Percentiles rank a stretch among this genome's conserved stretches.
Conservation (phyloP, 2,329 filamentous ascomycete genomes). For the Karstenula rhodostoma region DNA sequence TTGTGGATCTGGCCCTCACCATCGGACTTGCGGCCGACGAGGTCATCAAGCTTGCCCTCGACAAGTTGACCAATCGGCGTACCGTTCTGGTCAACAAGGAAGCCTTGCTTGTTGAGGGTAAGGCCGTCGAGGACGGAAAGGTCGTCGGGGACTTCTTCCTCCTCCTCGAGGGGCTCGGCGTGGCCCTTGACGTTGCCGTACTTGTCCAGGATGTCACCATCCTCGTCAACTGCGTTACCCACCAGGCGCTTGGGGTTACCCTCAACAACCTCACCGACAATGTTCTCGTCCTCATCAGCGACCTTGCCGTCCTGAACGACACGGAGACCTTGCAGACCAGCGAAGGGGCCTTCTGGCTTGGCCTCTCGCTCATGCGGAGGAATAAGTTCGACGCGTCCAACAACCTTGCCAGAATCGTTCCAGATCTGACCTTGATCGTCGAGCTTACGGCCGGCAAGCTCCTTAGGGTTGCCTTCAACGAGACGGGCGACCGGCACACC, state of each 20-base stretch:
- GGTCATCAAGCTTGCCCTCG: constrained; percentile 64
- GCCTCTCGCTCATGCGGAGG: constrained; percentile 68
- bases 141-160: constrained; percentile 56
- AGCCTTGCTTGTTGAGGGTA: constrained; percentile 66
- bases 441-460: constrained; percentile 72
- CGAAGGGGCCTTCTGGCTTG: constrained; percentile 60
- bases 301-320: constrained; percentile 59
- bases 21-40: constrained; percentile 64
- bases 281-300: constrained; percentile 60
- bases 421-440: constrained; percentile 76
- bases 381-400: constrained; percentile 73
- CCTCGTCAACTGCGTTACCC: constrained; percentile 67
- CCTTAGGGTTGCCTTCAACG: constrained; percentile 70
- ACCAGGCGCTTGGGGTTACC: constrained; percentile 68
- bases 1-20: constrained; percentile 64
- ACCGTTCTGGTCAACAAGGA: constrained; percentile 61
- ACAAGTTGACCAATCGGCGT: constrained; percentile 65
- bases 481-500: constrained; percentile 67
- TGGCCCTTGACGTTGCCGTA: constrained; percentile 69
- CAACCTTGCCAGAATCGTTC: constrained; percentile 75
- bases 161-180: constrained; percentile 61
- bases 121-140: constrained; percentile 63
- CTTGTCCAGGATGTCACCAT: constrained; percentile 69
- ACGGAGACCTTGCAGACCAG: constrained; percentile 58
- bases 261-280: constrained; percentile 63